phyloP scores from a whole-genome alignment of 192 early-diverging fungal genomes.

The Coemansia aciculifera region DNA sequence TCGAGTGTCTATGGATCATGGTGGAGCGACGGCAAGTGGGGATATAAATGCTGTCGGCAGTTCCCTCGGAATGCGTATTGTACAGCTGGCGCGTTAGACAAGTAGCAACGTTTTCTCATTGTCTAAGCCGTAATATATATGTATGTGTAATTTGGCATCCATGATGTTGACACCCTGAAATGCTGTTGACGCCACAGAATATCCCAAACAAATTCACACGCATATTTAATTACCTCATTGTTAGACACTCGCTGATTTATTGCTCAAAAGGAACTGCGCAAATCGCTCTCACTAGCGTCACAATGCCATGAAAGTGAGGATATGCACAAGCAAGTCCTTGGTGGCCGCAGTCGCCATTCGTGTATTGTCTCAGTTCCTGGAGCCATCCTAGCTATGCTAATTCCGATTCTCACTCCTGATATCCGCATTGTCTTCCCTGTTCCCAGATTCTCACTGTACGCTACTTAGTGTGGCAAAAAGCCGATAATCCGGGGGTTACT shows the following conservation, averaged over 20 bases:
- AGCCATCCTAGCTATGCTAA: background rate
- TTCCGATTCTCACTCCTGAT: background rate
- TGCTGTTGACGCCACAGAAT: background rate
- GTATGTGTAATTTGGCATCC: background rate
- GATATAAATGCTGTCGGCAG: slow-evolving; percentile 91
- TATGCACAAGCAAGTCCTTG: background rate
- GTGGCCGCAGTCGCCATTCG: background rate
- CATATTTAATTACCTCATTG: background rate
- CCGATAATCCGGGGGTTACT: background rate
- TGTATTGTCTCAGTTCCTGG: background rate
- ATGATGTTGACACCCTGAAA: background rate
- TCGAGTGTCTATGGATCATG: slow-evolving; percentile 90
- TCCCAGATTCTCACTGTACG: background rate
- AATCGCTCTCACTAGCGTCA: background rate
- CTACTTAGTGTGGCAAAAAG: background rate
- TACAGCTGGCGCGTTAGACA: slow-evolving; percentile 42
- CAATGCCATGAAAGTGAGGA: background rate
- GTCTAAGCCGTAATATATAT: background rate
- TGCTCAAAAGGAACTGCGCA: background rate
- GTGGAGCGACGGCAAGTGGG: slow-evolving; percentile 95
- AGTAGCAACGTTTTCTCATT: background rate
- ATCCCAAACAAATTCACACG: background rate
- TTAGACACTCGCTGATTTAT: background rate
- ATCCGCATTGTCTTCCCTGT: background rate
- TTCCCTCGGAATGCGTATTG: slow-evolving; percentile 85